Evolutionary conservation across 495 filamentous ascomycete species (phyloP).

Genomic region (Hapsidospora chrysogenum): DNA sequence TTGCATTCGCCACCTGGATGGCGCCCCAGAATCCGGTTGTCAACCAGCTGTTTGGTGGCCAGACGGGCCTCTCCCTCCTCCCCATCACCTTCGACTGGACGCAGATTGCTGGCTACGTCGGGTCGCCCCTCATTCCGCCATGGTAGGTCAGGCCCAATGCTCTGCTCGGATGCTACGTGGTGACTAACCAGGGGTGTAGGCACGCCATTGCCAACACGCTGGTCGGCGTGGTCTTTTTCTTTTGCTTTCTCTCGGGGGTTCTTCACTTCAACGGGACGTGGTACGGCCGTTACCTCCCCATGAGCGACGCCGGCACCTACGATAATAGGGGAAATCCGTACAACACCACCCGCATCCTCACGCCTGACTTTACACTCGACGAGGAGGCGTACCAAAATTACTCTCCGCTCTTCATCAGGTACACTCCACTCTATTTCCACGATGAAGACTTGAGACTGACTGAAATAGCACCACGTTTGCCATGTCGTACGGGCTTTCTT

Average conservation of each 20-base stretch:
- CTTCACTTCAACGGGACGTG: conserved; percentile 52
- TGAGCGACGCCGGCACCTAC: conserved; percentile 41
- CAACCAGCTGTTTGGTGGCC: conserved; percentile 53
- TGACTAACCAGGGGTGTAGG: conserved; percentile 10
- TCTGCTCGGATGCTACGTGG: neutral
- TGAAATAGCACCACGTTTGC: conserved; percentile 39
- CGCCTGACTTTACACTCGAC: conserved; percentile 31
- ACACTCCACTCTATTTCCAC: neutral
- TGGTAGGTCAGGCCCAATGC: conserved; percentile 19
- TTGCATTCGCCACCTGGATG: conserved; percentile 46
- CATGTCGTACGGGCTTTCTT: conserved; percentile 51
- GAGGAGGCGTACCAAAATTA: conserved; percentile 38
- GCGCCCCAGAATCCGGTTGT: conserved; percentile 43
- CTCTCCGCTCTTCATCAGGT: conserved; percentile 45
- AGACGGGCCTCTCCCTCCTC: conserved; percentile 41
- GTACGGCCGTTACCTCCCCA: conserved; percentile 42
- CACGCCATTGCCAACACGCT: conserved; percentile 43
- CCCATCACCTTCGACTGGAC: conserved; percentile 55
- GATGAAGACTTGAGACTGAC: neutral
- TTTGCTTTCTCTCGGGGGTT: conserved; percentile 23
- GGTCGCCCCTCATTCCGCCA: conserved; percentile 39
- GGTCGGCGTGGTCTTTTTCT: conserved; percentile 41
- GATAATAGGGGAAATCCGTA: conserved; percentile 43
- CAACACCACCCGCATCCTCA: conserved; percentile 36
- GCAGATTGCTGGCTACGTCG: conserved; percentile 38